phyloP scores from a whole-genome alignment of 176 grass and related monocot genomes.

The Dendrocalamus sinicus region DNA sequence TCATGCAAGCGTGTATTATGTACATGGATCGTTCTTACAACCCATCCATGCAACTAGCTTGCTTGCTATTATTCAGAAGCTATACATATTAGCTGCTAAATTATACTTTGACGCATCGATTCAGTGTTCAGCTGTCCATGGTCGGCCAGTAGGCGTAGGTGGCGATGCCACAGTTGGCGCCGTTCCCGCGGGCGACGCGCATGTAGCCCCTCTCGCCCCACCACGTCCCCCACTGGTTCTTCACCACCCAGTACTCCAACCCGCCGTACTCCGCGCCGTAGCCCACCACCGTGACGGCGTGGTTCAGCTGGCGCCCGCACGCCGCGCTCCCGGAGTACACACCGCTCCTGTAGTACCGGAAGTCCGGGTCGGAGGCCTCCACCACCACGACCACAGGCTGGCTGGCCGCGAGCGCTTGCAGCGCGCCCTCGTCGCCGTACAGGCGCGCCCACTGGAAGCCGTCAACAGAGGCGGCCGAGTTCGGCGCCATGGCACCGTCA shows the following conservation, averaged over 20 bases:
- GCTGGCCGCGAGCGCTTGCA: conserved; percentile 43
- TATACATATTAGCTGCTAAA: neutral
- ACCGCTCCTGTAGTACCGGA: conserved; percentile 58
- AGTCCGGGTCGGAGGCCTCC: conserved; percentile 55
- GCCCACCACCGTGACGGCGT: conserved; percentile 56
- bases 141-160: conserved; percentile 57
- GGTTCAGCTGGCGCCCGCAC: conserved; percentile 56
- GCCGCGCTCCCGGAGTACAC: conserved; percentile 49
- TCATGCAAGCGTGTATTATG: too few species aligned
- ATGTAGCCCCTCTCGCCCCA: conserved; percentile 69
- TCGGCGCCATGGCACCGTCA: neutral
- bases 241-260: conserved; percentile 61
- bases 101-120: neutral
- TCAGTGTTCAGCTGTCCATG: conserved; percentile 26
- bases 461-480: conserved; percentile 28
- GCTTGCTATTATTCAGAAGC: neutral
- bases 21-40: too few species aligned
- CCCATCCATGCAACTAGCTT: neutral
- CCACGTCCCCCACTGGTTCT: conserved; percentile 63
- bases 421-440: conserved; percentile 42
- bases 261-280: conserved; percentile 39
- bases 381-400: conserved; percentile 58
- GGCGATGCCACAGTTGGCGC: conserved; percentile 58
- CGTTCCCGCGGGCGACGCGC: conserved; percentile 50
- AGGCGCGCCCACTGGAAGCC: neutral